phyloP scores from a whole-genome alignment of 495 filamentous ascomycete genomes.

The Tuber aestivum region DNA sequence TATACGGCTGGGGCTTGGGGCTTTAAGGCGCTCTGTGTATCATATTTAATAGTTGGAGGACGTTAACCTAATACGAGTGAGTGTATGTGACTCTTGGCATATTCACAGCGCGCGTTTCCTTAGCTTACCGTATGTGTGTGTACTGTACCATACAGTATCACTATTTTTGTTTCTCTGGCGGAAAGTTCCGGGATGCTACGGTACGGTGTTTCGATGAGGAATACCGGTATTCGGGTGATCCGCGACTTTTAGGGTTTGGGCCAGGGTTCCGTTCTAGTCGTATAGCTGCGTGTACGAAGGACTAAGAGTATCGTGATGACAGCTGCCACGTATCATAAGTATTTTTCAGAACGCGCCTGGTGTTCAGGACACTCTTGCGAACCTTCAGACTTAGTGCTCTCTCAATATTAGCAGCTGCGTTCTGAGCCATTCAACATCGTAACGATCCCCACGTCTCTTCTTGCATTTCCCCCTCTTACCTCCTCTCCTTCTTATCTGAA shows the following conservation, averaged over 20 bases:
- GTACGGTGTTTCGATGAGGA: neutral
- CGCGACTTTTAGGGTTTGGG: neutral
- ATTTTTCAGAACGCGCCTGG: neutral
- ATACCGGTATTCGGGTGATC: neutral
- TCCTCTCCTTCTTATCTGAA: slow-evolving; percentile 11
- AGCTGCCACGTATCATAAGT: neutral
- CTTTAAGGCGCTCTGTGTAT: neutral
- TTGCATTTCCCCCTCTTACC: neutral
- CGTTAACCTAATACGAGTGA: neutral
- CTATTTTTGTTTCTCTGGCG: neutral
- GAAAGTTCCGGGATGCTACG: neutral
- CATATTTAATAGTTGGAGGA: neutral
- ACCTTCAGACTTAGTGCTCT: slow-evolving; percentile 20
- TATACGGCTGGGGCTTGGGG: neutral
- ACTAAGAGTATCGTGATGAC: neutral
- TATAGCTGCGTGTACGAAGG: neutral
- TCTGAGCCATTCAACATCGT: slow-evolving; percentile 25
- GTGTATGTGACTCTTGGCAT: neutral
- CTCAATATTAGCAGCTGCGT: slow-evolving; percentile 17
- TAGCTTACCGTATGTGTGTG: neutral
- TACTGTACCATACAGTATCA: neutral
- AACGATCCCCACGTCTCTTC: slow-evolving; percentile 8
- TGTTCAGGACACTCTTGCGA: slow-evolving; percentile 36
- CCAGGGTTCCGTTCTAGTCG: neutral
- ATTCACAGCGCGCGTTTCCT: neutral